Evolutionary conservation across 2,329 filamentous ascomycete species (phyloP).

Genomic region (Pyrenochaeta sp.): DNA sequence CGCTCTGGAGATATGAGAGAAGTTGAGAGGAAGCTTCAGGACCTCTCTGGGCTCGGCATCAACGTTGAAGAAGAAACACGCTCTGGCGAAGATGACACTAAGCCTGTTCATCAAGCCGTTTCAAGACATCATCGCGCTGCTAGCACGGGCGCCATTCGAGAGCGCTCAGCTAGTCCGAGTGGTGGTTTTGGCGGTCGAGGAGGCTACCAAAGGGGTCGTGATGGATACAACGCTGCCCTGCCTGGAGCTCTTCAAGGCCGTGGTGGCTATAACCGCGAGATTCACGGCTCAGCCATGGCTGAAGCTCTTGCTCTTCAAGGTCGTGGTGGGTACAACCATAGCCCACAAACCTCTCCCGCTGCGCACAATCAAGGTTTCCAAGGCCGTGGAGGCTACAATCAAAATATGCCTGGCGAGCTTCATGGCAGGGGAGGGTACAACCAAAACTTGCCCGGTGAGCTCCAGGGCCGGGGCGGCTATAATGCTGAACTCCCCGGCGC

Average conservation of each 20-base stretch:
- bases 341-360: slow-evolving; percentile 25
- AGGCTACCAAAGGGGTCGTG: slow-evolving; percentile 46
- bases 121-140: slow-evolving; percentile 39
- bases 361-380: slow-evolving; percentile 29
- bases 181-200: slow-evolving; percentile 42
- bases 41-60: slow-evolving; percentile 45
- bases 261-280: slow-evolving; percentile 38
- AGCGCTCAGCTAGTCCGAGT: slow-evolving; percentile 43
- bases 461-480: slow-evolving; percentile 45
- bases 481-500: slow-evolving; percentile 38
- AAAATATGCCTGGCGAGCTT: slow-evolving; percentile 33
- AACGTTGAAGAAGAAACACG: slow-evolving; percentile 43
- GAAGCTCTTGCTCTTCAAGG: slow-evolving; percentile 31
- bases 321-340: slow-evolving; percentile 23
- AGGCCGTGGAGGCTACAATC: slow-evolving; percentile 42
- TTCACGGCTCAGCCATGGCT: slow-evolving; percentile 22
- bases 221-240: slow-evolving; percentile 45
- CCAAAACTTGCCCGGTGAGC: slow-evolving; percentile 39
- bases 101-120: slow-evolving; percentile 37
- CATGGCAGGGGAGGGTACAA: slow-evolving; percentile 46
- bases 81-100: slow-evolving; percentile 40
- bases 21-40: slow-evolving; percentile 36
- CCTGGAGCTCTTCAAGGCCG: slow-evolving; percentile 41
- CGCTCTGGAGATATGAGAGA: slow-evolving; percentile 34
- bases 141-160: slow-evolving; percentile 37